phyloP scores from a whole-genome alignment of 768 basidiomycete genomes.

The Boletus tylopilopsis region DNA sequence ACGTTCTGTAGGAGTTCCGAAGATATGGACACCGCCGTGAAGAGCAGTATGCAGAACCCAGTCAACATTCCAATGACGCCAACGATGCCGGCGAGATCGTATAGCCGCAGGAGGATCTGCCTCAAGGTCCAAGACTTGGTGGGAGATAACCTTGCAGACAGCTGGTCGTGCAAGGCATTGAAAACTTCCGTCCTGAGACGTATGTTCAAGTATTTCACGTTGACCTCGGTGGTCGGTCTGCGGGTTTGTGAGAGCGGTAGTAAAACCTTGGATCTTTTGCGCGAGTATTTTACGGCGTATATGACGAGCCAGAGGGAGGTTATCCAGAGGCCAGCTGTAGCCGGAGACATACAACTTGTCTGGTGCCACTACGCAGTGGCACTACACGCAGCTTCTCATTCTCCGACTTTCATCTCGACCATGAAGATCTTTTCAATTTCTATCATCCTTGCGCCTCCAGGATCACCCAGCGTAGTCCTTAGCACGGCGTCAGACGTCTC shows the following conservation, averaged over 20 bases:
- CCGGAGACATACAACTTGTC: slow-evolving; percentile 20
- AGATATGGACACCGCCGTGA: slow-evolving; percentile 28
- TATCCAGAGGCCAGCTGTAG: slow-evolving; percentile 19
- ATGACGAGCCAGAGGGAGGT: slow-evolving; percentile 23
- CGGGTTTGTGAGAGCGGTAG: slow-evolving; percentile 22
- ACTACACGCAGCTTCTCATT: too few relatives aligned
- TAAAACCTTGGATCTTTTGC: slow-evolving; percentile 13
- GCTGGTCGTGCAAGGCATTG: slow-evolving; percentile 47
- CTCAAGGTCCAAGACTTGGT: slow-evolving; percentile 26
- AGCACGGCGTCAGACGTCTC: slow-evolving; percentile 74
- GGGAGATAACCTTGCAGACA: slow-evolving; percentile 35
- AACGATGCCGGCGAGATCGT: slow-evolving; percentile 47
- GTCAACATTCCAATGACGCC: slow-evolving; percentile 47
- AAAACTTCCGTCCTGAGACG: slow-evolving; percentile 46
- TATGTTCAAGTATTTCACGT: slow-evolving; percentile 27
- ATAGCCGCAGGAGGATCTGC: slow-evolving; percentile 35
- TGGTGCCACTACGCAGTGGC: background rate
- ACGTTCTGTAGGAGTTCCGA: slow-evolving; percentile 8
- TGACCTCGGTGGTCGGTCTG: slow-evolving; percentile 18
- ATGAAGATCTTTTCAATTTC: slow-evolving; percentile 92
- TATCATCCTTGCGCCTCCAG: slow-evolving; percentile 63
- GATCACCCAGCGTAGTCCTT: slow-evolving; percentile 61
- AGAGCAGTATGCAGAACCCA: slow-evolving; percentile 38
- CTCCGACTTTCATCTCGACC: slow-evolving; percentile 18
- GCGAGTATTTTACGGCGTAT: slow-evolving; percentile 23